Evolutionary conservation across 352 stramenopile species (phyloP).

Genomic region (Globisporangium camurandrum): DNA sequence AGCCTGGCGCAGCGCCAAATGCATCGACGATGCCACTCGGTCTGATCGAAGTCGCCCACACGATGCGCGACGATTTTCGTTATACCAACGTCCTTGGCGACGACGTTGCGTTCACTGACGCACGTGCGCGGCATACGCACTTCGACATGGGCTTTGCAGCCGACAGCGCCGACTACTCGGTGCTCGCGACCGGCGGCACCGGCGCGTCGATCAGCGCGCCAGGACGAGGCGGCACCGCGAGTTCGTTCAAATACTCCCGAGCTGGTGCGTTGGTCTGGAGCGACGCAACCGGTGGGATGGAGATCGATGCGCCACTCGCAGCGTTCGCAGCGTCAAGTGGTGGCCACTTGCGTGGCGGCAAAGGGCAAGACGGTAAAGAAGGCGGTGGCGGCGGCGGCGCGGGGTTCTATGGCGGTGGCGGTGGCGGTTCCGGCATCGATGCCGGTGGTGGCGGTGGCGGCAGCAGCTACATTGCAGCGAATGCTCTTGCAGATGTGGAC

Average conservation of each 20-base stretch:
- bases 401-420: conserved; percentile 69
- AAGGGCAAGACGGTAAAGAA: conserved; percentile 68
- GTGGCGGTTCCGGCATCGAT: conserved; percentile 52
- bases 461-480: conserved; percentile 36
- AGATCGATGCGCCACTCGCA: conserved; percentile 17
- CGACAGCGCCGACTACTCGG: conserved; percentile 33
- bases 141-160: conserved; percentile 48
- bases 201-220: conserved; percentile 21
- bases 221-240: conserved; percentile 28
- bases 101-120: conserved; percentile 29
- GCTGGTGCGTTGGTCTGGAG: conserved; percentile 33
- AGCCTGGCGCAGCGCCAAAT: conserved; percentile 30
- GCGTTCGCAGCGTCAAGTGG: conserved; percentile 33
- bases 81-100: conserved; percentile 45
- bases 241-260: conserved; percentile 38
- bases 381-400: conserved; percentile 69
- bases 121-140: conserved; percentile 36
- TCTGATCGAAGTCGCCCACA: conserved; percentile 12
- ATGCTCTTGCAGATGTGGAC: background rate
- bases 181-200: conserved; percentile 39
- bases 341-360: conserved; percentile 29
- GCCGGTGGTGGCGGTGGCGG: conserved; percentile 54
- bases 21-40: conserved; percentile 22
- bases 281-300: conserved; percentile 20
- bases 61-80: conserved; percentile 46